Conservation (phyloP, 2,329 filamentous ascomycete species). For the Keithomyces neogunnii region DNA sequence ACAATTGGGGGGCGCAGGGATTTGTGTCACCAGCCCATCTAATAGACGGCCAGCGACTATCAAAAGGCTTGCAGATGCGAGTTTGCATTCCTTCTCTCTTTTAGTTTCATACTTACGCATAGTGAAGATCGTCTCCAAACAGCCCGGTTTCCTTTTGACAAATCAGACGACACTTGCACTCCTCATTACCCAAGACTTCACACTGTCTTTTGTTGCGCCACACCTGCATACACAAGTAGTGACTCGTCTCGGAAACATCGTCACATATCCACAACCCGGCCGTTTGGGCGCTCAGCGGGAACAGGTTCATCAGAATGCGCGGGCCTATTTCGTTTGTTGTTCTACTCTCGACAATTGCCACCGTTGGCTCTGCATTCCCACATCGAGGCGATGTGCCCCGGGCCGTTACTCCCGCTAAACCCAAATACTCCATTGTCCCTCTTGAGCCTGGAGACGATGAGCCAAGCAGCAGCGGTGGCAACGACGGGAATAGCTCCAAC, state of each 20-base stretch:
- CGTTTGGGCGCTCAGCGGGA: background rate
- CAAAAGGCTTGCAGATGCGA: constrained; percentile 1
- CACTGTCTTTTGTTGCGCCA: no score
- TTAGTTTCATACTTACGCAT: background rate
- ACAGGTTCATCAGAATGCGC: constrained; percentile 20
- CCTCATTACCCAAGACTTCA: no score
- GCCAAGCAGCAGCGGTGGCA: constrained; percentile 7
- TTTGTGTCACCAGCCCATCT: background rate
- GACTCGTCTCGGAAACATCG: background rate
- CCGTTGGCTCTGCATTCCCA: constrained; percentile 20
- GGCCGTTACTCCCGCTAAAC: constrained; percentile 15
- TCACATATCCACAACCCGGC: background rate
- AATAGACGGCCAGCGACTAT: background rate
- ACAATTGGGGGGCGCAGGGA: background rate
- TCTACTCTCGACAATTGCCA: constrained; percentile 20
- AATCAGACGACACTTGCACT: no score
- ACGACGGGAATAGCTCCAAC: constrained; percentile 10
- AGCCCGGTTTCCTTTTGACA: background rate
- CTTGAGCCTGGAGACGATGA: constrained; percentile 24
- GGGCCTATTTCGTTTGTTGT: constrained; percentile 19
- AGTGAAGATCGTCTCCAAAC: background rate
- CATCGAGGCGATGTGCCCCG: constrained; percentile 16
- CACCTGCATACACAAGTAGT: background rate
- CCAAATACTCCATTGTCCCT: constrained; percentile 30
- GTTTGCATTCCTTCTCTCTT: background rate